Evolutionary conservation across 1,139 yeast genomes (phyloP), one percentile per base, ranked within the genome.

Genomic region (Hansenula lynferdii): DNA sequence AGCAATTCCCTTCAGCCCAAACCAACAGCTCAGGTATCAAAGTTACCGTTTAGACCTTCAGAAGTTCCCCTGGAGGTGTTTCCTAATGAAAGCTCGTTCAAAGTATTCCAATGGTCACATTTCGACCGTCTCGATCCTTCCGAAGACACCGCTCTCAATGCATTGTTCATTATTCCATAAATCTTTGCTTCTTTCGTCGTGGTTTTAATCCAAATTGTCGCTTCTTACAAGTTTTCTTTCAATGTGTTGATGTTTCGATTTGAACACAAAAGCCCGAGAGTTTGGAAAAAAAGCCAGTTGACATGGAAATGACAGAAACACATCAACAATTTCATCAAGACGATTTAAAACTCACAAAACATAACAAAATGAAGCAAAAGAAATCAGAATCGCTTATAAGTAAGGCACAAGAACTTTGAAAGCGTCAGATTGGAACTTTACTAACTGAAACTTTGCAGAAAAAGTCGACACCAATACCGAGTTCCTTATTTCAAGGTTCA

Each of bases 381-480:
- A 45, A 54, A 15, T 50, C 60, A 6, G 45, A 56, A 19, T 44
- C 56, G 1, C 41, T 60, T 21, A 46, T 60, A 19, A 47, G 57
- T 53, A 35, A 31, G 57, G 45, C 12, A 43, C 10, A 44, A 48
- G 47, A 43, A 43, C 21, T 20, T 20, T 20, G 9, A 17, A 9
- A 14, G 6, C n/a, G 6, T 16, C 12, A 8, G 22, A 12, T 28
- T n/a, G 5, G 6, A 19, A 10, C 4, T 5, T 7, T 11, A 26
- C 26, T 26, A 10, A 26, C 58, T n/a, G 14, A 12, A 19, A 20
- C n/a, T 1, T 15, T 32, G 8, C 15, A 44, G 56, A 58, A 10
- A 58, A 56, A 36, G 57, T 62, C 9, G 64, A 62, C 34, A 46
- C 51, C 27, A 61, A 61, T 31, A 50, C 61, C 12, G 65, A 60